Base-by-base conservation (phyloP, 75 land plant genomes). In the Selaginella tamariscina region DNA sequence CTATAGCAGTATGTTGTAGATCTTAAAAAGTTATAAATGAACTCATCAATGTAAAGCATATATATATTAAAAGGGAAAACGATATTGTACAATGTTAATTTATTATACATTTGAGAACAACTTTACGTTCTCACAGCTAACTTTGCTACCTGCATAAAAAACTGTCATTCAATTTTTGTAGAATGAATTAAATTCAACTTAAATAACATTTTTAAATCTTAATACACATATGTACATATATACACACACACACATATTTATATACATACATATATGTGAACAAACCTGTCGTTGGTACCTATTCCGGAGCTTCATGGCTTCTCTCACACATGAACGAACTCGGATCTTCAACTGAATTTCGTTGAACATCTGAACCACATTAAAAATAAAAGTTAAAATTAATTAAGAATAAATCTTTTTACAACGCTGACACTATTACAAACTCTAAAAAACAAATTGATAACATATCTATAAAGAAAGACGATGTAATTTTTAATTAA, bases 291-390 rank as follows among this genome's bases (percentile, higher is more conserved):
- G 77, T 18, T 77, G 71, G 57, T 88, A 39, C 49, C 79, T 85
- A 68, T 85, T 87, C 49, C 88, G 73, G 27, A 88, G 62, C 65
- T 88, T 90, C 72, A 85, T 84, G 28, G 92, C 92, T 56, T 68
- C 69, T 0, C 70, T 69, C 68, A 88, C 67, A 44, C 96, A 85
- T 65, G 85, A 80, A 68, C 78, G 86, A 31, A 88, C 88, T 54
- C 81, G 78, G 23, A 90, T 82, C 70, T 82, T 80, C 65, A 90
- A 68, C 56, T 78, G 39, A 64, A 84, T 87, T 55, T 89, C 91
- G 75, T 89, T 89, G 76, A 89, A 89, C 66, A 89, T 89, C 94
- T 89, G n/a, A n/a, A 85, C n/a, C 26, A 59, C 26, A n/a, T 2
- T 2, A n/a, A 71, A 74, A 56, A 23, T 56, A 32, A 32, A 18